phyloP scores from a whole-genome alignment of 2,329 filamentous ascomycete species.

The Scedosporium boydii region DNA sequence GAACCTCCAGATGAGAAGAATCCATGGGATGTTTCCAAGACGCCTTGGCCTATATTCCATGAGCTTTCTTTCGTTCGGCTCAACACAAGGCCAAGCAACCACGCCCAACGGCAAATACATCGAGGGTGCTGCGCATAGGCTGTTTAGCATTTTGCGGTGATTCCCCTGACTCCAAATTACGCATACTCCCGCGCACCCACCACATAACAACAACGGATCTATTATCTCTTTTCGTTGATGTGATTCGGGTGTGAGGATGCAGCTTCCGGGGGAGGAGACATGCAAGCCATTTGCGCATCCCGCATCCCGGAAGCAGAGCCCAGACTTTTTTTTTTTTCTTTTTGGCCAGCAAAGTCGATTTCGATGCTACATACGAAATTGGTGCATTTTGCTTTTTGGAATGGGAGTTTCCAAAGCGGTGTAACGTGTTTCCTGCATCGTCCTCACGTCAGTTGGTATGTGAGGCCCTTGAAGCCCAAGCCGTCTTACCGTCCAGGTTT shows the following conservation, averaged over 20 bases:
- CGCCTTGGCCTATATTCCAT: background rate
- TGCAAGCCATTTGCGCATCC: background rate
- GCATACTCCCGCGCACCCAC: background rate
- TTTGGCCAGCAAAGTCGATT: too few relatives aligned
- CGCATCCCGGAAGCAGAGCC: background rate
- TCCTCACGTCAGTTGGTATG: slow-evolving; percentile 2
- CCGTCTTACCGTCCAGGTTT: slow-evolving; percentile 2
- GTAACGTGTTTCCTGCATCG: background rate
- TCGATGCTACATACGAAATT: background rate
- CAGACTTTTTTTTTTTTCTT: background rate
- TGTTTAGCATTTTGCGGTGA: background rate
- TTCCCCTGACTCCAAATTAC: background rate
- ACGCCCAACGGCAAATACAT: background rate
- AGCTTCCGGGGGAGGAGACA: background rate
- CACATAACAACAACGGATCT: background rate
- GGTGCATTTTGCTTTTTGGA: background rate
- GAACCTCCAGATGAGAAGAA: background rate
- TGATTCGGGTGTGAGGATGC: slow-evolving; percentile 2
- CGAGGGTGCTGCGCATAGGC: background rate
- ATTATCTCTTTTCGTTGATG: background rate
- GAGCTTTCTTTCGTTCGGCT: background rate
- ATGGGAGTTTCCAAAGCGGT: background rate
- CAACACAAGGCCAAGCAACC: background rate
- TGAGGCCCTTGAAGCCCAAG: background rate
- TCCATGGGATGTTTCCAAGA: background rate